Evolutionary conservation across 2,329 filamentous ascomycete genomes (phyloP).

Genomic region (Ceratocystis lukuohia): DNA sequence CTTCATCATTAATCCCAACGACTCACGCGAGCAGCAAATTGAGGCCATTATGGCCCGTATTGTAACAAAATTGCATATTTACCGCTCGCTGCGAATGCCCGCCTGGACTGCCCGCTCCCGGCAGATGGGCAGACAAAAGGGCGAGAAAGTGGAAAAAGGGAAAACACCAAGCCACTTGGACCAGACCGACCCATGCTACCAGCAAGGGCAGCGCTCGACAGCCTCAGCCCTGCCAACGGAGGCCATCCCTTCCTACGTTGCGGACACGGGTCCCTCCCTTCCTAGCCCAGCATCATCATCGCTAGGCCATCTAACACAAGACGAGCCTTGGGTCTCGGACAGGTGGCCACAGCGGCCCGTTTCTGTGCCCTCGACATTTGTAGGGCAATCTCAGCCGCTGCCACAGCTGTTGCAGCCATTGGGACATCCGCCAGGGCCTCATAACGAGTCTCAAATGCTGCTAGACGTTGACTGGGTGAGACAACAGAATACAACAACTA

Average conservation of each 20-base stretch:
- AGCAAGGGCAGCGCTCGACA: not conserved
- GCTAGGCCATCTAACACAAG: not conserved
- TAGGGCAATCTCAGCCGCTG: not conserved
- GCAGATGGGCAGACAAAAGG: not conserved
- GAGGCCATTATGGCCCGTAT: conserved; percentile 32
- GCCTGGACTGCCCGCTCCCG: conserved; percentile 5
- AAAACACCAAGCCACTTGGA: not conserved
- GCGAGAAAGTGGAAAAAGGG: not conserved
- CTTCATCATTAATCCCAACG: conserved; percentile 45
- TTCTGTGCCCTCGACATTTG: not conserved
- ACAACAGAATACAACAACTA: too few species aligned
- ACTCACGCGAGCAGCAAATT: conserved; percentile 31
- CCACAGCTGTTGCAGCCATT: not conserved
- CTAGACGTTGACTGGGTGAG: conserved; percentile 13
- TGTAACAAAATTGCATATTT: conserved; percentile 18
- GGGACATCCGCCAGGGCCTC: not conserved
- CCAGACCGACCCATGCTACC: not conserved
- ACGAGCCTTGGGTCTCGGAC: not conserved
- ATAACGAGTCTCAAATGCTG: not conserved
- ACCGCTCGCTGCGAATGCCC: conserved; percentile 17
- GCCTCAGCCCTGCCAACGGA: not conserved
- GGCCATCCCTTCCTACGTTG: not conserved
- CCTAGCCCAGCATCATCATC: not conserved
- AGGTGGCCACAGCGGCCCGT: not conserved
- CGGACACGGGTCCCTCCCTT: not conserved